Conservation (phyloP, 2,329 filamentous ascomycete genomes). For the Periconia digitata region DNA sequence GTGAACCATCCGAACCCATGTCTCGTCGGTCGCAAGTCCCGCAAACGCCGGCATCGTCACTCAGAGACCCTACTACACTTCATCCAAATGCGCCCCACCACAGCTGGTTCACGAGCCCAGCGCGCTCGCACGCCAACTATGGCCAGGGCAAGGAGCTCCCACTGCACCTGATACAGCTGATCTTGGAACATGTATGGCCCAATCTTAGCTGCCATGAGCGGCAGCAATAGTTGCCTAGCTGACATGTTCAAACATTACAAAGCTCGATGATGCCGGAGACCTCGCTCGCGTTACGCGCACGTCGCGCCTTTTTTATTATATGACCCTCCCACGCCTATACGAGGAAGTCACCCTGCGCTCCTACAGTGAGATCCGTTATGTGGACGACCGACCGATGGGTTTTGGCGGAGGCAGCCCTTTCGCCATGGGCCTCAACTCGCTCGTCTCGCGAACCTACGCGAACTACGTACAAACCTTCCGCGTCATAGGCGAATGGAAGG, state of each 20-base stretch:
- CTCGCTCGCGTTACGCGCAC: slow-evolving; percentile 62
- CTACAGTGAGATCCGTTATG: slow-evolving; percentile 61
- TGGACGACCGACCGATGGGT: slow-evolving; percentile 60
- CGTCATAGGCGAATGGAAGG: slow-evolving; percentile 60
- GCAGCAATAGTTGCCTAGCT: too few species aligned
- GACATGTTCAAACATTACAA: neutral
- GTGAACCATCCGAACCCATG: too few species aligned
- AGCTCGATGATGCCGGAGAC: slow-evolving; percentile 61
- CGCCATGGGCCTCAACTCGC: slow-evolving; percentile 62
- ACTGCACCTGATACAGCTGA: slow-evolving; percentile 60
- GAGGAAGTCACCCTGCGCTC: slow-evolving; percentile 58
- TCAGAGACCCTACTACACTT: neutral
- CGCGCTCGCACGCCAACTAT: slow-evolving; percentile 28
- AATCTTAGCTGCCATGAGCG: neutral
- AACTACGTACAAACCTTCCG: slow-evolving; percentile 56
- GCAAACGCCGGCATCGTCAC: too few species aligned
- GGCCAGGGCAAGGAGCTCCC: slow-evolving; percentile 50
- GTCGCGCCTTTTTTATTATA: slow-evolving; percentile 64
- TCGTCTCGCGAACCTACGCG: slow-evolving; percentile 59
- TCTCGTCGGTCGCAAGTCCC: too few species aligned
- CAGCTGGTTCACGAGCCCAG: slow-evolving; percentile 36
- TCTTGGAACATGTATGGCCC: slow-evolving; percentile 55
- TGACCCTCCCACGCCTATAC: slow-evolving; percentile 64
- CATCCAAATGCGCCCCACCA: slow-evolving; percentile 29
- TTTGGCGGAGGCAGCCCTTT: slow-evolving; percentile 65